Base-by-base conservation (phyloP, 768 basidiomycete species). In the Strobilomyces confusus region DNA sequence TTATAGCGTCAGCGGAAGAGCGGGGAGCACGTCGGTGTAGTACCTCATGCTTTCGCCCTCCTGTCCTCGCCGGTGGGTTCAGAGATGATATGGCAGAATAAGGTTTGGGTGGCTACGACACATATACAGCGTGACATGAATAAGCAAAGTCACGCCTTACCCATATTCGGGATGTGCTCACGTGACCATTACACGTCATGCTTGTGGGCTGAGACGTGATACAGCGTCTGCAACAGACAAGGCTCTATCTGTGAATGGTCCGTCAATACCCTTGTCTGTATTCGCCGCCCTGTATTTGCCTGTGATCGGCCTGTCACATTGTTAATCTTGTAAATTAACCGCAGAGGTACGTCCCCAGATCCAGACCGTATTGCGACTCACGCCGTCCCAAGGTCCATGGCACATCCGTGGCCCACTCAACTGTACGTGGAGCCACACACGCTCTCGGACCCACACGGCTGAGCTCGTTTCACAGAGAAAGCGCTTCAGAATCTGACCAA, bases 111-210 rank as follows among this genome's bases (percentile, higher is more conserved):
- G 69, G 69, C 68, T 63, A 15, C 4, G 26, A 29, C 41, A 52
- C 40, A 64, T 71, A 71, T 69, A 69, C 68, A 71, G 63, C n/a
- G 69, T 71, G 69, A 69, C 64, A 60, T 65, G 49, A 63, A 9
- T 55, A 57, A 58, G 48, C 57, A 44, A 32, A 37, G 63, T 69
- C 63, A 65, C 63, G 3, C 0, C 0, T 0, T 3, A 1, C 4
- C 54, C 13, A 26, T 32, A 63, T 40, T 8, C 4, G 32, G 52
- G 1, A 41, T 0, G 0, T 0, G 0, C 4, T 48, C 66, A 68
- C 53, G 58, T 68, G 68, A 70, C 14, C 9, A 9, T 41, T 13
- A n/a, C 4, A 9, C n/a, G 56, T 63, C 63, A 65, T 41, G 50
- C 41, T 51, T 26, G 5, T 62, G 17, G 34, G 15, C 34, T 17